These are phyloP conservation scores for Phytopythium kandeliae DNA, from an alignment of 352 stramenopile species.

Conservation along the genomic window DNA sequence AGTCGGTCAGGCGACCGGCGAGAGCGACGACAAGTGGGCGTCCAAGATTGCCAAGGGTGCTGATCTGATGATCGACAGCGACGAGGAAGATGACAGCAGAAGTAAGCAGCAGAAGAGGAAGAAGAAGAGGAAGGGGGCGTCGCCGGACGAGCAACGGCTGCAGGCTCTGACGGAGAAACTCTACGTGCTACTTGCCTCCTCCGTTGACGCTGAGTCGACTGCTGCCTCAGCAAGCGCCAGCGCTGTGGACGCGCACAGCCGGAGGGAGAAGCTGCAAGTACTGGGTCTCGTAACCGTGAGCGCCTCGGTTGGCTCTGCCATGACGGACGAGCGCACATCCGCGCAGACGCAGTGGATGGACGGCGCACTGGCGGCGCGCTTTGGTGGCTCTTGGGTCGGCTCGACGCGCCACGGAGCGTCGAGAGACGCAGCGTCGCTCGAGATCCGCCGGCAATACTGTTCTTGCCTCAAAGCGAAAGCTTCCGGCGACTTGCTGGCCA, in stretches of 20 bases:
- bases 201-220: conserved; percentile 10
- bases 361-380: conserved; percentile 24
- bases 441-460: conserved; percentile 35
- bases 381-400: conserved; percentile 68
- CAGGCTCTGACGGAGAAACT: conserved; percentile 69
- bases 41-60: conserved; percentile 48
- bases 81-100: conserved; percentile 26
- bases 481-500: conserved; percentile 17
- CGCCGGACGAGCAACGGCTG: conserved; percentile 64
- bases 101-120: conserved; percentile 37
- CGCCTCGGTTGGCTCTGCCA: conserved; percentile 42
- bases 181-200: conserved; percentile 41
- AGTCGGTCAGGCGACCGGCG: conserved; percentile 16
- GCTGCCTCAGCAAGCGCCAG: not conserved
- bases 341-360: conserved; percentile 87
- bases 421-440: conserved; percentile 65
- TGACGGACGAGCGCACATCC: conserved; percentile 52
- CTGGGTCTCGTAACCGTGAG: conserved; percentile 57
- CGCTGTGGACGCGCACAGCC: conserved; percentile 24
- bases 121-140: conserved; percentile 26
- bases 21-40: conserved; percentile 55
- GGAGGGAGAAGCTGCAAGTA: conserved; percentile 54
- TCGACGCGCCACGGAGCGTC: conserved; percentile 61
- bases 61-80: conserved; percentile 31
- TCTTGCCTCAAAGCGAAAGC: conserved; percentile 12